Evolutionary conservation across 2,329 filamentous ascomycete genomes (phyloP).

Genomic region (Phialocephala subalpina): DNA sequence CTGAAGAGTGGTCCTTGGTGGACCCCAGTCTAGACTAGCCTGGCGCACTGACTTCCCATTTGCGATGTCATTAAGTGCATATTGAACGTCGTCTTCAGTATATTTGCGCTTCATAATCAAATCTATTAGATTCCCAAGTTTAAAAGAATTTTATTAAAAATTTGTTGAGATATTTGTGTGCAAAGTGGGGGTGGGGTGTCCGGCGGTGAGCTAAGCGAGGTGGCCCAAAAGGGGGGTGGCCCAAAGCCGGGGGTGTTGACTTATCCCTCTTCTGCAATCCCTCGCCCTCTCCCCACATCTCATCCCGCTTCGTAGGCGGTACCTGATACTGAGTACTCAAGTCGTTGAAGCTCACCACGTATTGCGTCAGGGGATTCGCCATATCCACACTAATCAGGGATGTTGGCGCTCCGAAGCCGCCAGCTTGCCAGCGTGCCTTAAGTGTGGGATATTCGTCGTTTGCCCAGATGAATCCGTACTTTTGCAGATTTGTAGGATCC

Average conservation of each 20-base stretch:
- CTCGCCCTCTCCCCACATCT: too few relatives aligned
- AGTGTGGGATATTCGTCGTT: too few relatives aligned
- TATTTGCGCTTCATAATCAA: constrained; percentile 16
- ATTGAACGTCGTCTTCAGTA: constrained; percentile 19
- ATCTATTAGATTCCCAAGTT: not conserved
- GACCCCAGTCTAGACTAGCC: constrained; percentile 8
- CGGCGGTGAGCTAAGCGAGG: constrained; percentile 27
- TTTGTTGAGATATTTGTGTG: constrained; percentile 13
- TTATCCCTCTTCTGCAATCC: too few relatives aligned
- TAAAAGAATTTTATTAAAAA: constrained; percentile 9
- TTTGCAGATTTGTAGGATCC: too few relatives aligned
- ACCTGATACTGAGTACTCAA: too few relatives aligned
- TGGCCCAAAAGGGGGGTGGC: constrained; percentile 19
- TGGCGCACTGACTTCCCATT: not conserved
- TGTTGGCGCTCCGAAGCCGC: too few relatives aligned
- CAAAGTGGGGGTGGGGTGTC: constrained; percentile 12
- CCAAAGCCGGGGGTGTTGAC: constrained; percentile 1
- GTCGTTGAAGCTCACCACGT: too few relatives aligned
- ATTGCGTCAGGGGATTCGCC: too few relatives aligned
- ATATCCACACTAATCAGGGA: too few relatives aligned
- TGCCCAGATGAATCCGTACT: too few relatives aligned
- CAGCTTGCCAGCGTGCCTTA: too few relatives aligned
- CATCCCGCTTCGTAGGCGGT: too few relatives aligned
- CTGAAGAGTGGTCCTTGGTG: constrained; percentile 10
- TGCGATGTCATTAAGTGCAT: constrained; percentile 11